Percentiles rank a stretch among this genome's conserved stretches.
These are phyloP conservation scores for Trichoderma sp. DNA, from an alignment of 2,329 filamentous ascomycete genomes.

Conservation along the genomic window DNA sequence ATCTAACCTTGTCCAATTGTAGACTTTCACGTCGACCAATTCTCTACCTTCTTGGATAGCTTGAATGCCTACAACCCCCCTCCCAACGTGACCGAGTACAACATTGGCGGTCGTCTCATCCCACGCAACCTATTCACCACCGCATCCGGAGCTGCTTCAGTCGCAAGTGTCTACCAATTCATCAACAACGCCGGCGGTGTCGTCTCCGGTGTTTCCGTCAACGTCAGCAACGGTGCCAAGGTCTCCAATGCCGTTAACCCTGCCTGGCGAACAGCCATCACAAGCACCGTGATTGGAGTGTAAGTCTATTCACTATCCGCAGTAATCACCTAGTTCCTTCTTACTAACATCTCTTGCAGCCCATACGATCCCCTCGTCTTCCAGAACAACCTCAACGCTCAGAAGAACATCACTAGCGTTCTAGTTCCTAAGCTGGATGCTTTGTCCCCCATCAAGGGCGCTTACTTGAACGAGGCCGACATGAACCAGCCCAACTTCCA, in stretches of 20 bases:
- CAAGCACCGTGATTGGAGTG: not conserved
- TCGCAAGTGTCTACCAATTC: not conserved
- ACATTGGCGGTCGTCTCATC: constrained; percentile 9
- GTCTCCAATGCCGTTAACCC: not conserved
- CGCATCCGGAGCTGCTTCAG: not conserved
- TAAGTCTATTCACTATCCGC: not conserved
- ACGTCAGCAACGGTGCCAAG: not conserved
- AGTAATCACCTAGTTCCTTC: not conserved
- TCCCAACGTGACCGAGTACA: not conserved
- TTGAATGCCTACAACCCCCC: not conserved
- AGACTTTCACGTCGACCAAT: constrained; percentile 1
- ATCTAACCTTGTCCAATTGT: not conserved
- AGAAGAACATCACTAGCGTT: not conserved
- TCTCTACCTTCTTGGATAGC: not conserved
- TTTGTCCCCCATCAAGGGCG: not conserved
- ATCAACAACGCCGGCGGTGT: not conserved
- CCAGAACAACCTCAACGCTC: not conserved
- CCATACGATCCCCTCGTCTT: not conserved
- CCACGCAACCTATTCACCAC: not conserved
- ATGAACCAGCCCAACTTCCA: constrained; percentile 41
- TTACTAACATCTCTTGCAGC: not conserved
- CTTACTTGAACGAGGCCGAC: constrained; percentile 48
- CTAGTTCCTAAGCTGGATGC: constrained; percentile 1
- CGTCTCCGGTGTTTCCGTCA: not conserved
- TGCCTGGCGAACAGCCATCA: not conserved